A percentile compares a stretch with the other conserved stretches of the same genome.
phyloP scores from a whole-genome alignment of 75 land plant genomes.

The Pinus taeda region DNA sequence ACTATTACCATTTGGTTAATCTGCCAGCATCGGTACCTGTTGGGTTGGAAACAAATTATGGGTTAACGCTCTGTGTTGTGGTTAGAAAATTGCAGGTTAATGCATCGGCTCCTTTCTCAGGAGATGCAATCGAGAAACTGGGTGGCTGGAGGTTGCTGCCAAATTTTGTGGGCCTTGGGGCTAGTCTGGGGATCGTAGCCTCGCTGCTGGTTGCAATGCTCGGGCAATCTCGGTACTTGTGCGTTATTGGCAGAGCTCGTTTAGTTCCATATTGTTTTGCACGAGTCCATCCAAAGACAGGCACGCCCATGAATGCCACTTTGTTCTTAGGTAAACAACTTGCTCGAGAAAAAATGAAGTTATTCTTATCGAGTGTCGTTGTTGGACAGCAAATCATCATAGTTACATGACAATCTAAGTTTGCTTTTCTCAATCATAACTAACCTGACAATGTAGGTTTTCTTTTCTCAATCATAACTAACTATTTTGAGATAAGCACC shows the following conservation, averaged over 20 bases:
- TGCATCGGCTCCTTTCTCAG: slow-evolving; percentile 39
- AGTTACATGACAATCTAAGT: neutral
- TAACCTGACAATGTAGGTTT: no score
- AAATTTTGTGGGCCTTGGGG: slow-evolving; percentile 55
- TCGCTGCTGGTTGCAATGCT: slow-evolving; percentile 81
- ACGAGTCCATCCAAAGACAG: slow-evolving; percentile 56
- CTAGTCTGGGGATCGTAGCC: slow-evolving; percentile 67
- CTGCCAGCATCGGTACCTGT: no score
- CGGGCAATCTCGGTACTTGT: slow-evolving; percentile 78
- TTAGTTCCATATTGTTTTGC: slow-evolving; percentile 75
- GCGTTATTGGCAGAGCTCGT: slow-evolving; percentile 62
- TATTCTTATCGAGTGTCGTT: no score
- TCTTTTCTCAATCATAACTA: no score
- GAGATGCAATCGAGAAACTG: slow-evolving; percentile 24
- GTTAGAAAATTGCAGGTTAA: slow-evolving; percentile 22
- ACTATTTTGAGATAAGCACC: no score
- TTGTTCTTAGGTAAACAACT: slow-evolving; percentile 47
- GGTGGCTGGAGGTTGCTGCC: slow-evolving; percentile 66
- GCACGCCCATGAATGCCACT: slow-evolving; percentile 77
- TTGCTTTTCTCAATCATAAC: neutral
- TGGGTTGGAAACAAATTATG: no score
- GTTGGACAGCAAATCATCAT: neutral
- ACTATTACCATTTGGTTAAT: no score
- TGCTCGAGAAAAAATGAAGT: no score
- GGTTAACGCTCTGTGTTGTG: no score